Percentiles rank a stretch among this genome's conserved stretches.
Conservation (phyloP, 441 rosid species). For the Syzygium malaccense region DNA sequence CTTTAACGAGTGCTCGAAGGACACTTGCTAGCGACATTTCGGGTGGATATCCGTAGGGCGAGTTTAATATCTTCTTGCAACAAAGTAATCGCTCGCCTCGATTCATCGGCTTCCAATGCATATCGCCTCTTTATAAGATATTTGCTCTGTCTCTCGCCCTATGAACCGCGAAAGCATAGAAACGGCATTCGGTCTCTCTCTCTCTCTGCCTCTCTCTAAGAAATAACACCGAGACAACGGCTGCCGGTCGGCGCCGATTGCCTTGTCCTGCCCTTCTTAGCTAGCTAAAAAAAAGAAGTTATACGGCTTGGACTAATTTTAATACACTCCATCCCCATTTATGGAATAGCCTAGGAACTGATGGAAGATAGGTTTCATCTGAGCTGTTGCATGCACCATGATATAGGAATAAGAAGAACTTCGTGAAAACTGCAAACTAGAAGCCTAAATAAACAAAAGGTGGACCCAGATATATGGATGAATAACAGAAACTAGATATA, state of each 20-base stretch:
- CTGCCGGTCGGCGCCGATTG: not conserved
- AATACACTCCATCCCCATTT: not conserved
- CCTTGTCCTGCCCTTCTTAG: not conserved
- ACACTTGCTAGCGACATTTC: not conserved
- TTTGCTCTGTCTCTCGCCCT: not conserved
- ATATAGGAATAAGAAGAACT: not conserved
- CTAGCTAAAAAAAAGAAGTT: not conserved
- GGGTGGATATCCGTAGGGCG: fast-evolving
- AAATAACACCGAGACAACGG: not conserved
- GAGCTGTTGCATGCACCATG: not conserved
- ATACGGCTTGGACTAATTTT: not conserved
- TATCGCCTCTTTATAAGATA: not conserved
- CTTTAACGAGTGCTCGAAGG: not conserved
- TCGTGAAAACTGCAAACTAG: not conserved
- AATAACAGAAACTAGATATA: not conserved
- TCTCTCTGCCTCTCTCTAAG: not conserved
- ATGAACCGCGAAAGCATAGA: not conserved
- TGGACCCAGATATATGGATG: not conserved
- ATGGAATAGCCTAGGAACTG: not conserved
- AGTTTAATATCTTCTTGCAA: not conserved
- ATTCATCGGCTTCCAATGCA: not conserved
- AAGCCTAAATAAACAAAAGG: not conserved
- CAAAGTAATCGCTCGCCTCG: not conserved
- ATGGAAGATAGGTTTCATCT: not conserved
- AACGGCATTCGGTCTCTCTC: no score